Evolutionary conservation across 805 yeast genomes (phyloP), one percentile per base, ranked within the genome.

Genomic region (Tetrapisispora iriomotensis): DNA sequence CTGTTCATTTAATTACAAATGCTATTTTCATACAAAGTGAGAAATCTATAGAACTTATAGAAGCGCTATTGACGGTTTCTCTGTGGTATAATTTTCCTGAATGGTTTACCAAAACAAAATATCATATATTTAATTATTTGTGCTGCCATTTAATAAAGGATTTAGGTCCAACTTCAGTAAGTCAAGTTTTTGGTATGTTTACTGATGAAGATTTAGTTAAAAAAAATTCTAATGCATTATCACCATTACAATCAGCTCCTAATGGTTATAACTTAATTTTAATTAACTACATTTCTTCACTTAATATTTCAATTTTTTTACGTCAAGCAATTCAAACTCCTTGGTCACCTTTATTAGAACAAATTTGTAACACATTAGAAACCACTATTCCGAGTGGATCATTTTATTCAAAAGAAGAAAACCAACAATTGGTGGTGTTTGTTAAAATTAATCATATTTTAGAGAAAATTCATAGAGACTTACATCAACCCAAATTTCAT

Each of bases 11-110:
- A 22, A 51, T 77, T n/a, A 56, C 75, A 8, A 61, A 71, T 36
- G 87, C 84, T 50, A 70, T 80, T 8, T 60, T 86, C 59, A 68
- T 79, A 7, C 65, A 72, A 18, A 94, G 95, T 18, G 69, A 74
- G 40, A 87, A 84, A 60, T 70, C 78, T 6, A 60, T 77, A 17
- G 88, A 84, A 55, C 60, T 84, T 27, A 62, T 86, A 28, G 78
- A 79, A 55, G 63, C 79, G 17, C 61, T 82, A 36, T 54, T 82
- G 17, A 51, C 83, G 6, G 63, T 82, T 36, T 71, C 82, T 20
- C 59, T 79, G 24, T 87, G 95, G 95, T 86, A 85, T 54, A 83
- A 82, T 46, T 74, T 84, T 4, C 83, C 95, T 0, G 95, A 85
- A 58, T 65, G 83, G 48, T 82, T 83, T 48, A 82, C 77, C 45